A percentile compares a stretch with the other conserved stretches of the same genome.
phyloP scores from a whole-genome alignment of 2,329 filamentous ascomycete species.

The Ophiostoma fasciatum region DNA sequence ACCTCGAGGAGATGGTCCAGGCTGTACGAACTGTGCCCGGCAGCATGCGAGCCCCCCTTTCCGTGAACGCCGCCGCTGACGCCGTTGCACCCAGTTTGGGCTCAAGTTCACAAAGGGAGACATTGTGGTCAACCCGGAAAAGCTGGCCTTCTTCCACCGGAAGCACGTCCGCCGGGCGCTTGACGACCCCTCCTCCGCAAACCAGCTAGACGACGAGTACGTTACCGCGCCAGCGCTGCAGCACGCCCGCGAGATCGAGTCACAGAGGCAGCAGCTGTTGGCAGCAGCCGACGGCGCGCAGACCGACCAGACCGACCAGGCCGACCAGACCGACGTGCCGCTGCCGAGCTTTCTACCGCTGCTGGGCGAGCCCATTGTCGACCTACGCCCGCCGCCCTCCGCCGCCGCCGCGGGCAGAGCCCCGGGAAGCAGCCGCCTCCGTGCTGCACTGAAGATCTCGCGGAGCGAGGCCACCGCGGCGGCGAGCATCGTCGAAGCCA shows the following conservation, averaged over 20 bases:
- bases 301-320: too few species aligned
- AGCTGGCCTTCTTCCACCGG: slow-evolving; percentile 64
- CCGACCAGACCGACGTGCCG: not conserved
- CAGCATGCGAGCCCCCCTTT: slow-evolving; percentile 37
- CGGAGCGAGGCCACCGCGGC: slow-evolving; percentile 7
- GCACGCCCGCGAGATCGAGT: slow-evolving; percentile 9
- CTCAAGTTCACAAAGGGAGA: slow-evolving; percentile 87
- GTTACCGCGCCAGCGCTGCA: slow-evolving; percentile 13
- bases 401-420: not conserved
- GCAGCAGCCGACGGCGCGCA: not conserved
- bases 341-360: not conserved
- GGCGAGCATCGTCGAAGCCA: slow-evolving; percentile 8
- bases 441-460: slow-evolving; percentile 8
- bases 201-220: slow-evolving; percentile 7
- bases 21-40: too few species aligned
- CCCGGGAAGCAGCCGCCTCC: slow-evolving; percentile 6
- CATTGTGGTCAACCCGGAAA: slow-evolving; percentile 65
- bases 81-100: slow-evolving; percentile 44
- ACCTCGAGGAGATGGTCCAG: slow-evolving; percentile 54
- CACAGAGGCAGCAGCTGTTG: not conserved
- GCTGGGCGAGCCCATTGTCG: slow-evolving; percentile 3
- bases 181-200: slow-evolving; percentile 5
- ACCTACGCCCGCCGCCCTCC: not conserved
- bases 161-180: slow-evolving; percentile 14
- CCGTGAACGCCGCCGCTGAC: not conserved